Base-by-base conservation (phyloP, 345 rosid species). In the Eucalyptus erythrocorys region DNA sequence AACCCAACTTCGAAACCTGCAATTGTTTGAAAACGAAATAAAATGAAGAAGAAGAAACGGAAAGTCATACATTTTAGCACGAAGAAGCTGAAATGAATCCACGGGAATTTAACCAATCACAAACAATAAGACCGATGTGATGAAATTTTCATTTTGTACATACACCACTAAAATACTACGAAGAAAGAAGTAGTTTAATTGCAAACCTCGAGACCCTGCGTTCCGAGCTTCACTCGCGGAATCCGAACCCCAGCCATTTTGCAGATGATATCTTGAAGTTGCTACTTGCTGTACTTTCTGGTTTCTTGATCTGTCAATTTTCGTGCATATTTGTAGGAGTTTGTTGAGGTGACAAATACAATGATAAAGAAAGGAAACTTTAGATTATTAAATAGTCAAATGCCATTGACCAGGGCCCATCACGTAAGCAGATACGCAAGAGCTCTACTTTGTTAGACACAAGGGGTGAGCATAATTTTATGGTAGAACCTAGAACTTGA, bases 151-250 rank as follows among this genome's bases (percentile, higher is more conserved):
- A 21, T 53, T 53, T 21, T 53, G 57, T 53, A 53, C 24, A 21
- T 53, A 53, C 57, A 17, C 24, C 57, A 53, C 21, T 53, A 19
- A 53, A 53, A 53, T 53, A 1, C 26, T 4, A 53, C 53, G 21
- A 16, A 50, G 17, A 50, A 50, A 51, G 27, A 45, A 32, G 51
- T n/a, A 53, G 45, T 42, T 12, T 13, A 16, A 8, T 32, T 26
- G 12, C 13, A 16, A 68, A 89, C 90, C 88, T 89, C 57, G 6
- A 87, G 68, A 10, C 90, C 90, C 57, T 89, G 90, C n/a, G 59
- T 42, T 40, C 90, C 88, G 27, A 88, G 88, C 42, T 89, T 91
- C 87, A 88, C 81, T 55, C 86, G 85, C 43, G 90, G 90, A 47
- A 91, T 88, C 40, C 34, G 85, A 30, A 71, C 16, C 79, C 42